Base-by-base conservation (phyloP, 768 basidiomycete species). In the Fomitopsis pulvina region DNA sequence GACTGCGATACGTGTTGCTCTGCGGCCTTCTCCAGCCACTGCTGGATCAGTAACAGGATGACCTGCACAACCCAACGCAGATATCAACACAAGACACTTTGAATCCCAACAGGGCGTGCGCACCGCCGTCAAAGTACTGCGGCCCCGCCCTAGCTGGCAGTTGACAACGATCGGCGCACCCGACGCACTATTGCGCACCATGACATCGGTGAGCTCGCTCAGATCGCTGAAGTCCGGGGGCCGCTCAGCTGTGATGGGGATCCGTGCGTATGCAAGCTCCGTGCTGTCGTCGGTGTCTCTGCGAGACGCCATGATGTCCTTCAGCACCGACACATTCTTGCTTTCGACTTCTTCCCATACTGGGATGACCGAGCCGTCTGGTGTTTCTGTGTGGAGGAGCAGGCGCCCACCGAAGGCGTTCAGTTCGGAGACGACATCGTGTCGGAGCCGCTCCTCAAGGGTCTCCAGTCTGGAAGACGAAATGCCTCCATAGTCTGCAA, bases 211-310 rank as follows among this genome's bases (percentile, higher is more conserved):
- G 22, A 95, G 72, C 53, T 89, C 85, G 53, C 72, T 81, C 42
- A 89, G 69, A 58, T 89, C 87, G 21, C 79, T 66, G 62, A 81
- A 83, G 61, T 91, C 87, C 0, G 86, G 84, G 9, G 85, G 73
- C 30, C 78, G 83, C 65, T 97, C 94, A 0, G 94, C 85, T 4
- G 96, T 99, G 60, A 98, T 87, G 1, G 96, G 95, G 27, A 98
- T 81, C 16, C 96, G 84, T 48, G 75, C 71, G 65, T 94, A 96
- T 50, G 79, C 73, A 24, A 97, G 73, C 46, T 84, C 79, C 25
- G 85, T 68, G n/a, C 75, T 77, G 20, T 72, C 67, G 0, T 65
- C 61, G 20, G 68, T 60, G 24, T 63, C 66, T 27, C 60, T 66
- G 40, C 78, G 75, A 2, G 77, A 68, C 12, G 72, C 77, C 93